Evolutionary conservation across 495 filamentous ascomycete genomes (phyloP), one percentile per base, ranked within the genome.

Genomic region (Aspergillus sclerotiicarbonarius): DNA sequence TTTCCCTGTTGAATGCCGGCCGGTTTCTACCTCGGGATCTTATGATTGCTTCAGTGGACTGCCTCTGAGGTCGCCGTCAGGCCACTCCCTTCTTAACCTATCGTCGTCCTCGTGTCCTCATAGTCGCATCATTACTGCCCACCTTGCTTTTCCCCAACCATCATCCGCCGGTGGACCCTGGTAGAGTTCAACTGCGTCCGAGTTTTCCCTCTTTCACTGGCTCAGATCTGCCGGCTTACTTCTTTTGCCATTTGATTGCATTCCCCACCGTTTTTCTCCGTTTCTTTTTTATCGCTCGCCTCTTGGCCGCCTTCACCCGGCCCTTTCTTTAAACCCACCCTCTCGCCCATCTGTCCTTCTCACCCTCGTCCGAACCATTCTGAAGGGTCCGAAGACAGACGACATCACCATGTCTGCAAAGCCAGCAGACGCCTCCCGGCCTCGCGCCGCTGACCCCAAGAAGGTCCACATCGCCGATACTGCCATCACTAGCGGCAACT

Each of bases 401-500:
- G 47, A 50, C 25, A 49, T 16, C 47, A 50, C 5, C 49, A 56
- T 61, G 53, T 61, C 59, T 35, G 46, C 55, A 20, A 57, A 51
- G 56, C 30, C 51, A 30, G 48, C 55, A 32, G 61, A 59, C 18
- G 30, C 48, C 8, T 50, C 58, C 51, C 58, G 52, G 58, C 47
- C 58, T 45, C 58, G 47, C 18, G 47, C 47, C 47, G 47, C 47
- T 6, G 47, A 50, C 47, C 47, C 47, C 16, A 50, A 50, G 47
- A 50, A 50, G 31, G 47, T 50, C 13, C 80, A 83, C 63, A 82
- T 83, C 54, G 77, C 80, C 51, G 80, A 83, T 51, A 81, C 78
- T 20, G 85, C 88, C 48, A 87, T 98, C 57, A 96, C 90, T 52
- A 81, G 80, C 71, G 66, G 79, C 60, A 99, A 99, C 79, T 97